These are phyloP conservation scores for Tolypocladium cylindrosporum DNA, from an alignment of 2,329 filamentous ascomycete species.

Conservation along the genomic window DNA sequence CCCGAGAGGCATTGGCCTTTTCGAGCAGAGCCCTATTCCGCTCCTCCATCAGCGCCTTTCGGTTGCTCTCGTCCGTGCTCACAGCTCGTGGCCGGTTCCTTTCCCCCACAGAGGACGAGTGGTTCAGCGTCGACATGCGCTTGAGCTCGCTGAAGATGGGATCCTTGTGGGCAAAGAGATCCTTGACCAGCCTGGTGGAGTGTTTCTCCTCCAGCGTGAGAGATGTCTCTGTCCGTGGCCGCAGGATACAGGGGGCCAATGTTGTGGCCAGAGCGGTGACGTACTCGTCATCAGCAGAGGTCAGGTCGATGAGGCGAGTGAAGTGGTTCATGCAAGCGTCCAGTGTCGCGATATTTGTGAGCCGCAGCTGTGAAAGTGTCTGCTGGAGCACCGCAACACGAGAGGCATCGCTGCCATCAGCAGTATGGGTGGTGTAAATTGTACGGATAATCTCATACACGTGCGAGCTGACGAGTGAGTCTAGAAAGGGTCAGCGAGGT, in stretches of 20 bases:
- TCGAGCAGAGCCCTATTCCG: conserved; percentile 73
- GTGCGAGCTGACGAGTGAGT: conserved; percentile 95
- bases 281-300: conserved; percentile 87
- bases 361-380: conserved; percentile 84
- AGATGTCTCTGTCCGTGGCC: conserved; percentile 77
- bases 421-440: conserved; percentile 76
- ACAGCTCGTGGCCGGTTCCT: conserved; percentile 68
- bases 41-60: conserved; percentile 89
- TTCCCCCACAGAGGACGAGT: conserved; percentile 44
- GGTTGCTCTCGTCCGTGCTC: conserved; percentile 91
- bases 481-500: conserved; percentile 35
- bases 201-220: conserved; percentile 95
- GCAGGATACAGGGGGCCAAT: conserved; percentile 77
- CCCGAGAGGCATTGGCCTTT: conserved; percentile 52
- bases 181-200: conserved; percentile 78
- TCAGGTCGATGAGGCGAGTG: conserved; percentile 90
- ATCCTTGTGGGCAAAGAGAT: conserved; percentile 89
- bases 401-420: conserved; percentile 66
- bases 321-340: conserved; percentile 98
- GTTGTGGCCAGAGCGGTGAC: conserved; percentile 61
- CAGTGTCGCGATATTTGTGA: conserved; percentile 97
- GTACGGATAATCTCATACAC: conserved; percentile 98
- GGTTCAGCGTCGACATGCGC: conserved; percentile 65
- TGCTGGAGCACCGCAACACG: conserved; percentile 89
- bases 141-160: conserved; percentile 94